These are phyloP conservation scores for Globomyces sp. DNA, from an alignment of 371 early-diverging fungal genomes.

Conservation along the genomic window DNA sequence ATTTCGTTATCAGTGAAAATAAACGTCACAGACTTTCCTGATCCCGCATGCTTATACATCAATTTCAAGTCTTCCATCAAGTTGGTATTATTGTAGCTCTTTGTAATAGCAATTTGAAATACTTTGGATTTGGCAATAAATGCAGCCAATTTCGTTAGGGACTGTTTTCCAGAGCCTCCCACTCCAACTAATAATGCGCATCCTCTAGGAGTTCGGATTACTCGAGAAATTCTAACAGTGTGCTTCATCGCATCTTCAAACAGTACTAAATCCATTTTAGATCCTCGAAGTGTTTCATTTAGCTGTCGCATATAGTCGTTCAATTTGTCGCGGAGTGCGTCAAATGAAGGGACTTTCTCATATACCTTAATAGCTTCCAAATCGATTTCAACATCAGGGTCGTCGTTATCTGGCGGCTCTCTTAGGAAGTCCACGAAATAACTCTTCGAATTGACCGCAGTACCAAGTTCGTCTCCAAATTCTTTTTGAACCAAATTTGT, in stretches of 20 bases:
- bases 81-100: conserved; percentile 52
- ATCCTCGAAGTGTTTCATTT: conserved; percentile 57
- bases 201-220: conserved; percentile 57
- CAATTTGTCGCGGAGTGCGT: conserved; percentile 45
- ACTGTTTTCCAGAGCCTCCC: conserved; percentile 64
- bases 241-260: conserved; percentile 66
- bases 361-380: conserved; percentile 56
- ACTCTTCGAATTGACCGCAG: conserved; percentile 34
- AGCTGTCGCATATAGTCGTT: conserved; percentile 59
- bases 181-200: conserved; percentile 61
- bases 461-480: conserved; percentile 48
- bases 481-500: conserved; percentile 47
- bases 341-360: conserved; percentile 57
- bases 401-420: conserved; percentile 60
- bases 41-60: conserved; percentile 61
- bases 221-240: conserved; percentile 56
- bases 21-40: conserved; percentile 55
- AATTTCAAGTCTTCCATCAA: conserved; percentile 60
- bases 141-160: conserved; percentile 56
- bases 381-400: conserved; percentile 58
- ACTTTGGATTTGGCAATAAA: conserved; percentile 59
- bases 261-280: conserved; percentile 61
- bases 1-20: conserved; percentile 65
- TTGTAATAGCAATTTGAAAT: conserved; percentile 60
- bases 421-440: conserved; percentile 59